phyloP scores from a whole-genome alignment of 805 yeast genomes.

The Suhomyces sp. region DNA sequence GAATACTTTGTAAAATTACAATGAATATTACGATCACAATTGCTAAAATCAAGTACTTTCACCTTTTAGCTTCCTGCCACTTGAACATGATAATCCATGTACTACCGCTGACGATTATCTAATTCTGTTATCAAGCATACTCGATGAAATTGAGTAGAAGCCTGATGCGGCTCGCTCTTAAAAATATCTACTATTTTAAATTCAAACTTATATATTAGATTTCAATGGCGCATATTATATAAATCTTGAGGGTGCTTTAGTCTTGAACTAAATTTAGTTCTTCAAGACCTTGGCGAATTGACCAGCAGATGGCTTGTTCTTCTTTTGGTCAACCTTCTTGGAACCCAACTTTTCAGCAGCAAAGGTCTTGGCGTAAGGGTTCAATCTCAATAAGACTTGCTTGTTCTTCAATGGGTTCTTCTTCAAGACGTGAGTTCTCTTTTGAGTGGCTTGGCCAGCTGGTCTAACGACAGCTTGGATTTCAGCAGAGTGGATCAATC shows the following conservation, averaged over 20 bases:
- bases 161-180: no score
- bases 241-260: not conserved
- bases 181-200: not conserved
- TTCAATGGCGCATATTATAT: slow-evolving; percentile 6
- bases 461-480: slow-evolving; percentile 96
- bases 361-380: slow-evolving; percentile 99
- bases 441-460: slow-evolving; percentile 90
- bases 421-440: slow-evolving; percentile 98
- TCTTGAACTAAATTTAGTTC: slow-evolving; percentile 27
- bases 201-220: slow-evolving; percentile 4
- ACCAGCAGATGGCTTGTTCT: slow-evolving; percentile 68
- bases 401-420: slow-evolving; percentile 90
- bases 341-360: slow-evolving; percentile 88
- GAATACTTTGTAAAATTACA: not conserved
- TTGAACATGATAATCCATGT: not conserved
- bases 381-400: slow-evolving; percentile 95
- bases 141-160: no score
- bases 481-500: slow-evolving; percentile 98
- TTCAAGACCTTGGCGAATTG: slow-evolving; percentile 66
- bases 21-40: not conserved
- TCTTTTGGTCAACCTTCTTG: slow-evolving; percentile 63
- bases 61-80: no score
- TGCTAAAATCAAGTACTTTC: not conserved
- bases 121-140: not conserved
- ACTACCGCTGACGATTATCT: not conserved